Evolutionary conservation across 306 rosid genomes (phyloP).

Genomic region (Quercus cerris): DNA sequence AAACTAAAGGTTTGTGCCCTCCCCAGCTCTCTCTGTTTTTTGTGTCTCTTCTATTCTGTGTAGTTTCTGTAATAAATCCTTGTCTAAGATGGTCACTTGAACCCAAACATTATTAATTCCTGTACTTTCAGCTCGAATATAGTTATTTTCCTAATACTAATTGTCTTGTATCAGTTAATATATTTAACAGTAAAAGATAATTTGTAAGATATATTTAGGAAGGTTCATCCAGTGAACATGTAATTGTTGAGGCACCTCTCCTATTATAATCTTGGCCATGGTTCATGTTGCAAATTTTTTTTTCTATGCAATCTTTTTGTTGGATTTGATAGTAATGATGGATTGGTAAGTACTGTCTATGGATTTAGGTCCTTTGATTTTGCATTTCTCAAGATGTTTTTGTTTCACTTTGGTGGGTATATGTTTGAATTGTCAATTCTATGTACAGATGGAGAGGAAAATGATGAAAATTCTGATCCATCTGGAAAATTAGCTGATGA

Average conservation of each 20-base stretch:
- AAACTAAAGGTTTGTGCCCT: slow-evolving; percentile 41
- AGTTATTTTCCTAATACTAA: no score
- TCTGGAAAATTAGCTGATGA: slow-evolving; percentile 18
- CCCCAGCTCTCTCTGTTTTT: slow-evolving; percentile 14
- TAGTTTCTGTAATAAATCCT: neutral
- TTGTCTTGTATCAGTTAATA: neutral
- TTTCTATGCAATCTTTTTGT: neutral
- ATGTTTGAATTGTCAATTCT: neutral
- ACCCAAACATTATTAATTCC: neutral
- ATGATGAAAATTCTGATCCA: slow-evolving; percentile 12
- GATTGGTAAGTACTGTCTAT: neutral
- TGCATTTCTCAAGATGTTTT: neutral
- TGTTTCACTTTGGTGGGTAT: neutral
- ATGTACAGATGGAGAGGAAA: slow-evolving; percentile 6
- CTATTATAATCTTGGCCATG: neutral
- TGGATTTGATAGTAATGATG: neutral
- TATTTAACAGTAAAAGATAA: neutral
- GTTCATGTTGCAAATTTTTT: neutral
- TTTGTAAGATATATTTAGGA: neutral
- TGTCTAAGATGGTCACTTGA: neutral
- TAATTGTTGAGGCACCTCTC: neutral
- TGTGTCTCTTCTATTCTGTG: neutral
- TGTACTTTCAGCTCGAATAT: no score
- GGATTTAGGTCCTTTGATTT: neutral
- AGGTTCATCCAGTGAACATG: neutral